Evolutionary conservation across 768 basidiomycete genomes (phyloP).

Genomic region (Tulasnella sp.): DNA sequence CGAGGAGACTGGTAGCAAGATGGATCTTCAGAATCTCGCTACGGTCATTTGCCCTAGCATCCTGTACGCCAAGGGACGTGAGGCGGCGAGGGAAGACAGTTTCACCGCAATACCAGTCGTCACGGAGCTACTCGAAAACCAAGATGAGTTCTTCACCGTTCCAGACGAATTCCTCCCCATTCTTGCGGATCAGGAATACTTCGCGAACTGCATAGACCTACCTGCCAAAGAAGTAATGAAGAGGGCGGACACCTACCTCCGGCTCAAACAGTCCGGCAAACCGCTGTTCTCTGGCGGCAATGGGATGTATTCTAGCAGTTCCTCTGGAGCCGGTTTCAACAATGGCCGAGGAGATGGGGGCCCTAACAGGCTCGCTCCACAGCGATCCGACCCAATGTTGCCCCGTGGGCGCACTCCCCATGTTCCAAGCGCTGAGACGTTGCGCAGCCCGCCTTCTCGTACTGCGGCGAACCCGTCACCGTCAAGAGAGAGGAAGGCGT

Average conservation of each 20-base stretch:
- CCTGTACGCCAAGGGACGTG: conserved; percentile 68
- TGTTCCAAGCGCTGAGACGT: not conserved
- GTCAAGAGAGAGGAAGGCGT: conserved; percentile 7
- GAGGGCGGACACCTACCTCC: conserved; percentile 83
- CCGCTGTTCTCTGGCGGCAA: not conserved
- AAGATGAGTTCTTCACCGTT: conserved; percentile 93
- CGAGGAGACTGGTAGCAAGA: conserved; percentile 93
- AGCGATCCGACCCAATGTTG: conserved; percentile 17
- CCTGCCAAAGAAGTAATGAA: conserved; percentile 93
- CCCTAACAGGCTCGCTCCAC: conserved; percentile 1
- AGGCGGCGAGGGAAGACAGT: conserved; percentile 86
- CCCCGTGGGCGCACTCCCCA: conserved; percentile 14
- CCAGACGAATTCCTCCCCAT: conserved; percentile 82
- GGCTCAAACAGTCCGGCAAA: conserved; percentile 15
- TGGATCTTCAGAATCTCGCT: conserved; percentile 92
- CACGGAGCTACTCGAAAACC: conserved; percentile 76
- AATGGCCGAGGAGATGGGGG: conserved; percentile 13
- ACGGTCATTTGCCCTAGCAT: conserved; percentile 99
- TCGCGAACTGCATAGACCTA: conserved; percentile 75
- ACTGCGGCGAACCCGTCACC: conserved; percentile 1
- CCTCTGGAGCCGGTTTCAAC: not conserved
- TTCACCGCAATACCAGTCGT: conserved; percentile 82
- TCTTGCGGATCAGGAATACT: conserved; percentile 86
- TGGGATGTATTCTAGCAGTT: not conserved
- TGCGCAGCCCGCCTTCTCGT: conserved; percentile 6